Conservation (phyloP, 73 alveolate genomes). For the Urostyla sp. region DNA sequence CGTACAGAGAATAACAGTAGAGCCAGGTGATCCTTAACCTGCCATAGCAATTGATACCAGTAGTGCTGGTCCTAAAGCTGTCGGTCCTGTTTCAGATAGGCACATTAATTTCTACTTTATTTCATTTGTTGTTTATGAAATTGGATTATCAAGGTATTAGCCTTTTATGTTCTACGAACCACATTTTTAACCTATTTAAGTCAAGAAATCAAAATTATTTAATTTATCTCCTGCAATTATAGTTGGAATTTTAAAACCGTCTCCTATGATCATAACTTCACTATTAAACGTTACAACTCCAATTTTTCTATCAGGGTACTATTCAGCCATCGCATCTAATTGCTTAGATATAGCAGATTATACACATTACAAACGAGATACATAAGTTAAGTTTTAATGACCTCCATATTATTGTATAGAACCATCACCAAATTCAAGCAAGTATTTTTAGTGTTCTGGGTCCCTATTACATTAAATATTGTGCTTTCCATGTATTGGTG, state of each 20-base stretch:
- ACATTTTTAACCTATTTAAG: no score
- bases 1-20: slow-evolving; percentile 86
- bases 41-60: slow-evolving; percentile 71
- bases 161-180: slow-evolving; percentile 57
- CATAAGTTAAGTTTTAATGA: slow-evolving; percentile 68
- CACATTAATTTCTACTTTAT: slow-evolving; percentile 63
- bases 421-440: slow-evolving; percentile 66
- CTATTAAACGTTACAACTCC: slow-evolving; percentile 92
- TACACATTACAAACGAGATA: slow-evolving; percentile 89
- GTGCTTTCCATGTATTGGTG: slow-evolving; percentile 75
- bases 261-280: slow-evolving; percentile 87
- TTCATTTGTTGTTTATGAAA: slow-evolving; percentile 72
- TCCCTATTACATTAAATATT: slow-evolving; percentile 61
- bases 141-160: slow-evolving; percentile 66
- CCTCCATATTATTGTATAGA: slow-evolving; percentile 56
- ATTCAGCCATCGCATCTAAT: slow-evolving; percentile 64
- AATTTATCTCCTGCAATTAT: no score
- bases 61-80: slow-evolving; percentile 83
- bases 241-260: no score
- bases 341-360: slow-evolving; percentile 85
- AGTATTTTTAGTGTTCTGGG: slow-evolving; percentile 13
- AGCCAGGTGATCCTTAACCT: slow-evolving; percentile 70
- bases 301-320: slow-evolving; percentile 80
- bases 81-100: background rate
- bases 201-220: no score